These are phyloP conservation scores for Penicillium odoratum DNA, from an alignment of 495 filamentous ascomycete species.

Conservation along the genomic window DNA sequence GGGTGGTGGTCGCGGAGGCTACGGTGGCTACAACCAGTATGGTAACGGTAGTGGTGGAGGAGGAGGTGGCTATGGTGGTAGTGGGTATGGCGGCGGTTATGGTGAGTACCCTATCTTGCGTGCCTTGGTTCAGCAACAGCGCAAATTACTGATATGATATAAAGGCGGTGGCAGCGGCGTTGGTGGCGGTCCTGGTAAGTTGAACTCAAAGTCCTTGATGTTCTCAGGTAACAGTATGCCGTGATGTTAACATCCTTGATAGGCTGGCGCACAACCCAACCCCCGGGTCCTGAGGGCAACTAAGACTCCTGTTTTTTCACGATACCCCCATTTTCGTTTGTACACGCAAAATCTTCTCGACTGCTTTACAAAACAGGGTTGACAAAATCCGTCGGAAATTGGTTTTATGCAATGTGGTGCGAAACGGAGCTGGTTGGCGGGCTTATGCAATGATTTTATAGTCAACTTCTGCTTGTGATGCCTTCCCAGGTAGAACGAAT, in stretches of 20 bases:
- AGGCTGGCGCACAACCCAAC: slow-evolving; percentile 37
- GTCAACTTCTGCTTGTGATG: slow-evolving; percentile 1
- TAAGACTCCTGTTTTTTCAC: slow-evolving; percentile 10
- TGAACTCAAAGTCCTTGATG: background rate
- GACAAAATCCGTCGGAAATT: slow-evolving; percentile 14
- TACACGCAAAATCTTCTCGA: slow-evolving; percentile 12
- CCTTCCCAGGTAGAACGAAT: background rate
- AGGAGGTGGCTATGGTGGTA: slow-evolving; percentile 21
- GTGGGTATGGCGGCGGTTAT: slow-evolving; percentile 18
- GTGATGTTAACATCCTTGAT: background rate
- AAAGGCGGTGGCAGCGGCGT: slow-evolving; percentile 32
- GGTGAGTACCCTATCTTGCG: background rate
- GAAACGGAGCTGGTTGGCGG: slow-evolving; percentile 3
- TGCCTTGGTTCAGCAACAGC: background rate
- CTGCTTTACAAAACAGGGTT: slow-evolving; percentile 16
- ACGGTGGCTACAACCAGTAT: slow-evolving; percentile 19
- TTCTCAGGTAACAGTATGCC: background rate
- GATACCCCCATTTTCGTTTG: slow-evolving; percentile 18
- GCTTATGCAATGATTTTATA: slow-evolving; percentile 6
- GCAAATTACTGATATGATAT: background rate
- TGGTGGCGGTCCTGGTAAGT: slow-evolving; percentile 39
- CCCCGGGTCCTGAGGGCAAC: slow-evolving; percentile 26
- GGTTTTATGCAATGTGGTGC: slow-evolving; percentile 16
- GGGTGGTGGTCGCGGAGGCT: slow-evolving; percentile 30
- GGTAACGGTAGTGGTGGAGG: slow-evolving; percentile 13